These are phyloP conservation scores for Trichoderma reesei DNA, from an alignment of 495 filamentous ascomycete species.

Conservation along the genomic window DNA sequence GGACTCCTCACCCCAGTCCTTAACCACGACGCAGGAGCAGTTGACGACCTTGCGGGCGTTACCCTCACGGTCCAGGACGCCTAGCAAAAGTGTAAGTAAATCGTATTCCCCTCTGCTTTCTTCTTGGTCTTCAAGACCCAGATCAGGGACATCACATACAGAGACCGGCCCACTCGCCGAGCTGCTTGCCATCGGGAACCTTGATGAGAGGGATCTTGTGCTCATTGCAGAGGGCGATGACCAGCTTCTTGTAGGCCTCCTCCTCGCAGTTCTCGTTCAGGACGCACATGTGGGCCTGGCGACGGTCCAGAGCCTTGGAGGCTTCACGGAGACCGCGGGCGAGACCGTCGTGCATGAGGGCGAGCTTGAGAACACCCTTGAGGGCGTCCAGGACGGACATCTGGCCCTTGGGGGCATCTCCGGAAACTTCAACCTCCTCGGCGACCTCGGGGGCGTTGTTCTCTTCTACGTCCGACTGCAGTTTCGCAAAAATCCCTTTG, in stretches of 20 bases:
- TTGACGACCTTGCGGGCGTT: slow-evolving; percentile 99
- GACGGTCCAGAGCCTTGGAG: slow-evolving; percentile 91
- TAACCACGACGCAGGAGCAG: slow-evolving; percentile 98
- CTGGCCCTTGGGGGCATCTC: slow-evolving; percentile 78
- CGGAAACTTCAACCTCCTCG: slow-evolving; percentile 86
- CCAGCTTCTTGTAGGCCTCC: slow-evolving; percentile 99
- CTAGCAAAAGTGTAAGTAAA: slow-evolving; percentile 35
- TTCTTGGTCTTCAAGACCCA: too few relatives aligned
- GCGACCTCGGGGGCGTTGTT: slow-evolving; percentile 64
- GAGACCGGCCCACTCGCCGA: slow-evolving; percentile 98
- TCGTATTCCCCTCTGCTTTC: not conserved
- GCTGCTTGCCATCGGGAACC: slow-evolving; percentile 97
- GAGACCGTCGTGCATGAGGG: slow-evolving; percentile 98
- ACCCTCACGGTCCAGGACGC: slow-evolving; percentile 96
- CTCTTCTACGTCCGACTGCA: slow-evolving; percentile 60
- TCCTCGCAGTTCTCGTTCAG: slow-evolving; percentile 98
- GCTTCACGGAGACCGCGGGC: slow-evolving; percentile 97
- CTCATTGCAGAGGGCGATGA: slow-evolving; percentile 93
- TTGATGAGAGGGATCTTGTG: slow-evolving; percentile 99
- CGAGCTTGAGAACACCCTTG: slow-evolving; percentile 94
- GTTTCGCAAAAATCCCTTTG: slow-evolving; percentile 16
- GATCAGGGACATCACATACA: slow-evolving; percentile 53
- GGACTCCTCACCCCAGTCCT: slow-evolving; percentile 99
- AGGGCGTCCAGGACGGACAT: slow-evolving; percentile 97
- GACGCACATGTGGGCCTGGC: slow-evolving; percentile 99